A percentile compares a stretch with the other conserved stretches of the same genome.
Evolutionary conservation across 306 rosid genomes (phyloP).

Genomic region (Prunus davidiana): DNA sequence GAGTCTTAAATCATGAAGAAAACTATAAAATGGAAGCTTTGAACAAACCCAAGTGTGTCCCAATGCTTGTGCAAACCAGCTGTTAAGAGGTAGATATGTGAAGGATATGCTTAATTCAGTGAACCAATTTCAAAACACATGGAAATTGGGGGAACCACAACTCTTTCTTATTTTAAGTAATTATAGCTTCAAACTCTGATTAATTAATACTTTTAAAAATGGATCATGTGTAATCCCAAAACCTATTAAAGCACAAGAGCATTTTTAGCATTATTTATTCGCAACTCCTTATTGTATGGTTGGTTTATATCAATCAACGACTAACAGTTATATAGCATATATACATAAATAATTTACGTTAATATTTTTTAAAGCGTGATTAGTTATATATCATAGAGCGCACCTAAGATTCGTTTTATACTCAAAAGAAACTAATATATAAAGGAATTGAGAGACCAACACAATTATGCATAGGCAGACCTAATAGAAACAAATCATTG

Average conservation of each 20-base stretch:
- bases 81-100: not conserved
- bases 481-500: not conserved
- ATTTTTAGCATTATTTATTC: not conserved
- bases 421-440: not conserved
- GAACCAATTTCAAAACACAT: constrained; percentile 3
- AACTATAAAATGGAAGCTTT: constrained; percentile 1
- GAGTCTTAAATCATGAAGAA: not conserved
- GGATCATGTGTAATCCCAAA: not conserved
- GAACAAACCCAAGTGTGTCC: not conserved
- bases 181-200: not conserved
- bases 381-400: not conserved
- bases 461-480: not conserved
- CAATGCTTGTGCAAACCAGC: constrained; percentile 10
- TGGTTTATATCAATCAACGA: not conserved
- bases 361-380: not conserved
- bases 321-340: not conserved
- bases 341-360: not conserved
- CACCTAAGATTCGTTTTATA: not conserved
- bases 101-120: constrained; percentile 1
- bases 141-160: not conserved
- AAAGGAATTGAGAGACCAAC: not conserved
- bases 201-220: not conserved
- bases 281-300: not conserved
- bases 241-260: not conserved
- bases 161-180: not conserved